A percentile compares a stretch with the other conserved stretches of the same genome.
Conservation (phyloP, 1,284 basidiomycete species). For the Sporisorium sorghi region DNA sequence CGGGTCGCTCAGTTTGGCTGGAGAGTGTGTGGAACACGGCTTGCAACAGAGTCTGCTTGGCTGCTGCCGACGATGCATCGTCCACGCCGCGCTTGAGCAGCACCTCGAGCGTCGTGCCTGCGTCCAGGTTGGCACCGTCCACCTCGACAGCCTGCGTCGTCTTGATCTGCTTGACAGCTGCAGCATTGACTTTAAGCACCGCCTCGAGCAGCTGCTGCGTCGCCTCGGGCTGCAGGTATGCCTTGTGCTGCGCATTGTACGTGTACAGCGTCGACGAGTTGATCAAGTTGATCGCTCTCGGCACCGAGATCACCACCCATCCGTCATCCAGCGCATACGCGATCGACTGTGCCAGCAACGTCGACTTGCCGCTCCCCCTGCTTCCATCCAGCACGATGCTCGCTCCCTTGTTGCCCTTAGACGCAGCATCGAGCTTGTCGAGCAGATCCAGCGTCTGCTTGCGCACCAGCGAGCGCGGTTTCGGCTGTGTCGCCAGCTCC, state of each 20-base stretch:
- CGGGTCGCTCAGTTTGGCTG: slow-evolving; percentile 77
- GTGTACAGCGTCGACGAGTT: slow-evolving; percentile 81
- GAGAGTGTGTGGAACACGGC: slow-evolving; percentile 77
- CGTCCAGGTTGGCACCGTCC: slow-evolving; percentile 35
- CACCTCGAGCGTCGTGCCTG: slow-evolving; percentile 42
- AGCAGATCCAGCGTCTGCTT: slow-evolving; percentile 58
- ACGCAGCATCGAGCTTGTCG: slow-evolving; percentile 49
- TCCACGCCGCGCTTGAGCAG: slow-evolving; percentile 40
- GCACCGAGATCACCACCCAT: slow-evolving; percentile 91
- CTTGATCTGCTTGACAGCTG: slow-evolving; percentile 34
- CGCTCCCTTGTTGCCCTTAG: slow-evolving; percentile 20
- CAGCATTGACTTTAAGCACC: slow-evolving; percentile 69
- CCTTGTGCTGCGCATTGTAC: slow-evolving; percentile 81
- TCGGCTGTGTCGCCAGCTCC: slow-evolving; percentile 46
- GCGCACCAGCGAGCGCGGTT: slow-evolving; percentile 54
- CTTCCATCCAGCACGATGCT: slow-evolving; percentile 72
- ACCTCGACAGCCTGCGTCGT: slow-evolving; percentile 26
- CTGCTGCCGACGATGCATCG: slow-evolving; percentile 19
- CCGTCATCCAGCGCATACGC: slow-evolving; percentile 78
- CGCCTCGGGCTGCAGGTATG: slow-evolving; percentile 80
- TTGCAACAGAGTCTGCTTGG: slow-evolving; percentile 75
- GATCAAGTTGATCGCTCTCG: slow-evolving; percentile 80
- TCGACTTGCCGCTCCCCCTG: slow-evolving; percentile 85
- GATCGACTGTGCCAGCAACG: slow-evolving; percentile 82
- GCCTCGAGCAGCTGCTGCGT: slow-evolving; percentile 68